Evolutionary conservation across 148 eudicot species (phyloP), one percentile per base, ranked within the genome.

Genomic region (Silene conica): DNA sequence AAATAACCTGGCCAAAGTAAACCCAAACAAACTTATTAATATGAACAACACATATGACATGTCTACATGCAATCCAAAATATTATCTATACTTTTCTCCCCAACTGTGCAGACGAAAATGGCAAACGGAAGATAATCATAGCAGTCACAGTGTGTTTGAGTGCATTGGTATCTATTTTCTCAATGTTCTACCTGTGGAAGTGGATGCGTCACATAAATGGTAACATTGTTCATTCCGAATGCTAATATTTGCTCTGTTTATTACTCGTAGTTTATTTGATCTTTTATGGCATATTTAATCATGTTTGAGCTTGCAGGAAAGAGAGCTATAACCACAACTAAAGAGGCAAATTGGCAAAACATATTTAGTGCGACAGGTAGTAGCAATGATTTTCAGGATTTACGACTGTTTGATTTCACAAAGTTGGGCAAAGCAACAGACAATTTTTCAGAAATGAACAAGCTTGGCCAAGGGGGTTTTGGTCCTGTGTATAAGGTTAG

Each of bases 391-490:
- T 59, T 76, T 5, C 2, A 74, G 14, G 81, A 85, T 31, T 46
- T 80, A 38, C 80, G 81, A 16, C 12, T 80, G 52, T 85, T 82
- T 67, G 65, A 67, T 13, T 82, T 79, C 28, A 46, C 65, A 31
- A 28, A 63, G 43, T 38, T 82, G 15, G 76, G 55, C 38, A 50
- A 10, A 58, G 80, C 85, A 31, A 76, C 88, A 31, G 71, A 82
- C 25, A 52, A 80, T 55, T 85, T 85, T 46, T 28, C 59, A 0
- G 55, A 20, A 25, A 73, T 28, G 5, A 82, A 85, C 74, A 82
- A 80, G 82, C 80, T 85, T 23, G 88, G 88, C 8, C 60, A 76
- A 75, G 85, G 88, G 4, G 85, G 88, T 14, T 85, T 85, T 45
- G 85, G 88, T 70, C 71, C 80, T 5, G 85, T 85, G 15, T 85